Evolutionary conservation across 768 basidiomycete species (phyloP), one percentile per base, ranked within the genome.

Genomic region (Tephrocybe rancida): DNA sequence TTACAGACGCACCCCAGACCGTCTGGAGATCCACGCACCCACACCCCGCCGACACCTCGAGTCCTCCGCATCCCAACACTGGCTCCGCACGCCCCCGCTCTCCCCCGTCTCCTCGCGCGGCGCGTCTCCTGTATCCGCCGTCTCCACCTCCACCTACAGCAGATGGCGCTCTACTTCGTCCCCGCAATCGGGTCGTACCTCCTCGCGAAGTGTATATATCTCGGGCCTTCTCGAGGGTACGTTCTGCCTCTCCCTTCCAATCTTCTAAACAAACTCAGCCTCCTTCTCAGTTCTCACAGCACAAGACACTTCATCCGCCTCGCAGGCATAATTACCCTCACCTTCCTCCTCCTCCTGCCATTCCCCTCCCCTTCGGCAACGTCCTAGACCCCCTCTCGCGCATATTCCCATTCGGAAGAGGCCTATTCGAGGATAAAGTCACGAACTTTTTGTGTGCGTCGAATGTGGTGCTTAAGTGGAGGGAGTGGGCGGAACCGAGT

Each of bases 381-480:
- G n/a, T 91, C 56, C 55, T 80, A n/a, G 82, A 85, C 47, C 84
- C 90, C 14, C 74, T 95, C 42, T 74, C 74, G 13, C 86, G 95
- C 5, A 92, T 97, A 50, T 98, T 98, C 67, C 95, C 95, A 0
- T 93, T 98, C 66, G 79, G 82, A 5, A 86, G 95, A 25, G 95
- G 95, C 13, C 75, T 95, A 2, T 95, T 95, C 63, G 94, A 96
- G 65, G 93, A 96, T 73, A 95, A 96, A 64, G 95, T 98, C 21
- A 92, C 95, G 35, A 98, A 98, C 67, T 92, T 96, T 65, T 98
- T 95, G 95, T 97, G 95, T 68, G 91, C 93, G 27, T 84, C 87
- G 16, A 93, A 98, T 65, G 86, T 95, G 21, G 70, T 90, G 13
- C 68, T 98, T 71, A 97, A 96, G 67, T 97, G 95, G 88, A 84